These are phyloP conservation scores for Backusella luteola DNA, from an alignment of 192 early-diverging fungal species.

Conservation along the genomic window DNA sequence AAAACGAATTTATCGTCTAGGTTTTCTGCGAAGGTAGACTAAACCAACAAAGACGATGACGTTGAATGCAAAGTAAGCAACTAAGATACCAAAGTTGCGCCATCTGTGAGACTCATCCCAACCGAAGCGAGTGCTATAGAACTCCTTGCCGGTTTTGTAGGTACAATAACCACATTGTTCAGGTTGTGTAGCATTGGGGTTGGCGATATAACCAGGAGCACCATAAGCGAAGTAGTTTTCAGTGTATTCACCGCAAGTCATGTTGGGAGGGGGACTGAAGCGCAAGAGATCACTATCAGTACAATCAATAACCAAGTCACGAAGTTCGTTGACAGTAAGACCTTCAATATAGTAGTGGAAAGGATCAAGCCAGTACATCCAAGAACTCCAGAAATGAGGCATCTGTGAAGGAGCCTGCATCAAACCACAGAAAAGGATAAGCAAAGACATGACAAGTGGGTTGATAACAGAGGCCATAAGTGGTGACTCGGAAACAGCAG, in stretches of 20 bases:
- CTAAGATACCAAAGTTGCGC: slow-evolving; percentile 70
- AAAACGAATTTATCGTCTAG: slow-evolving; percentile 19
- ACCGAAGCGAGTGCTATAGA: slow-evolving; percentile 39
- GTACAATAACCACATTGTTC: slow-evolving; percentile 62
- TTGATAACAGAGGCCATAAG: slow-evolving; percentile 60
- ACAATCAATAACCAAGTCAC: slow-evolving; percentile 47
- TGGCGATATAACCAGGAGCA: slow-evolving; percentile 59
- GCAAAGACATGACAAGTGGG: slow-evolving; percentile 64
- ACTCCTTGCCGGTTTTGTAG: slow-evolving; percentile 58
- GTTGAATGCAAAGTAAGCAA: slow-evolving; percentile 62
- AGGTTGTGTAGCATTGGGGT: slow-evolving; percentile 42
- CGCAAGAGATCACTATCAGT: slow-evolving; percentile 45
- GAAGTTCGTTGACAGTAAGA: slow-evolving; percentile 58
- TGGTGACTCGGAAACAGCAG: slow-evolving; percentile 60
- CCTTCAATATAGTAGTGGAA: slow-evolving; percentile 70
- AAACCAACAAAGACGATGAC: slow-evolving; percentile 41
- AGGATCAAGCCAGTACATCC: slow-evolving; percentile 70
- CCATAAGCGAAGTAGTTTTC: slow-evolving; percentile 44
- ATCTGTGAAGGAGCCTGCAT: slow-evolving; percentile 60
- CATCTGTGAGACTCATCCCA: slow-evolving; percentile 61
- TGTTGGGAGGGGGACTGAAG: slow-evolving; percentile 55
- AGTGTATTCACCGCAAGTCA: slow-evolving; percentile 63
- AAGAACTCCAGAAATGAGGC: slow-evolving; percentile 65
- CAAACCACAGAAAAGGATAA: slow-evolving; percentile 71
- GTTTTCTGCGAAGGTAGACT: slow-evolving; percentile 36